Evolutionary conservation across 768 basidiomycete genomes (phyloP).

Genomic region (Mycena venus): DNA sequence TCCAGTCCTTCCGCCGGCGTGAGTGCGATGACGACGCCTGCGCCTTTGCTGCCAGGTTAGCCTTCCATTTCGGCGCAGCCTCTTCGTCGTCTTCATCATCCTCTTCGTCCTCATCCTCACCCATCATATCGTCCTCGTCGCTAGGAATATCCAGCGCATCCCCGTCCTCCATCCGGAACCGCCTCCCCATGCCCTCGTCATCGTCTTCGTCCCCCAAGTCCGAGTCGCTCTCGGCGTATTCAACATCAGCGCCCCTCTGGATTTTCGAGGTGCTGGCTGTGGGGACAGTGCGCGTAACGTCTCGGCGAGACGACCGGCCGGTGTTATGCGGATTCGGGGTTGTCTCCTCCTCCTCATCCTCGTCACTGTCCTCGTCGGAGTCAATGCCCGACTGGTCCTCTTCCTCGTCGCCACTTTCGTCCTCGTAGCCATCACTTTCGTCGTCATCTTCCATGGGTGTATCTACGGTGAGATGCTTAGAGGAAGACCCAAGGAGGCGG

Average conservation of each 20-base stretch:
- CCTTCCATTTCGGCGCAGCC: conserved; percentile 81
- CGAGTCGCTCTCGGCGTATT: conserved; percentile 86
- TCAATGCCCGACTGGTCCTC: conserved; percentile 47
- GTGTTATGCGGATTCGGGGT: conserved; percentile 51
- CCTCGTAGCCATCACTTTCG: conserved; percentile 49
- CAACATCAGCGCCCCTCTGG: conserved; percentile 60
- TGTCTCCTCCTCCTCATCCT: conserved; percentile 48
- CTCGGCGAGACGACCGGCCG: conserved; percentile 67
- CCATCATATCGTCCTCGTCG: conserved; percentile 59
- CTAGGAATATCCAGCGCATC: conserved; percentile 62
- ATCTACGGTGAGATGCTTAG: conserved; percentile 70
- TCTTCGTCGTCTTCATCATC: conserved; percentile 54
- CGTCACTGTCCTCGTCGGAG: conserved; percentile 40
- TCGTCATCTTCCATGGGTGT: conserved; percentile 52
- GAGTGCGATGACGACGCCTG: conserved; percentile 58
- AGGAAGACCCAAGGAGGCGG: conserved; percentile 86
- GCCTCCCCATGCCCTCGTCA: conserved; percentile 42
- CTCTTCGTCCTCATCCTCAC: conserved; percentile 62
- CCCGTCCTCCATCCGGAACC: conserved; percentile 63
- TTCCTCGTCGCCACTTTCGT: conserved; percentile 45
- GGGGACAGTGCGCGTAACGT: conserved; percentile 56
- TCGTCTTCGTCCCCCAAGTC: conserved; percentile 69
- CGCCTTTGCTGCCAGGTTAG: conserved; percentile 67
- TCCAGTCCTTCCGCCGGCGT: conserved; percentile 78
- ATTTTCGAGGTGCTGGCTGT: conserved; percentile 45